Evolutionary conservation across 345 rosid species (phyloP).

Genomic region (Hypericum perforatum): DNA sequence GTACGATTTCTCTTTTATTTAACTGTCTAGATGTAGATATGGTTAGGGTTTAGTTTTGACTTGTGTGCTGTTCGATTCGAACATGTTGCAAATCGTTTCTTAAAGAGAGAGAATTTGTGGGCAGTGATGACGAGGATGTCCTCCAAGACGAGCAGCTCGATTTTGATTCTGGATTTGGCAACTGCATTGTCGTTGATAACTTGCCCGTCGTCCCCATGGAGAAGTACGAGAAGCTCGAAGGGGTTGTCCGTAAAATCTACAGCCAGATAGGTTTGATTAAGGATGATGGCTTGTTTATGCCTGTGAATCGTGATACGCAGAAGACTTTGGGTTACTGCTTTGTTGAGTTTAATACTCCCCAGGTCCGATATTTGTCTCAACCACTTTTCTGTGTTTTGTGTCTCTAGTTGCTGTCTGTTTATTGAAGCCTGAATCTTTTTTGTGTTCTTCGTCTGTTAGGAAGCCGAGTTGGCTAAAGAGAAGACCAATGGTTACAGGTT

Average conservation of each 20-base stretch:
- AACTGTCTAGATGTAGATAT: too few relatives aligned
- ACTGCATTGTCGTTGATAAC: slow-evolving; percentile 69
- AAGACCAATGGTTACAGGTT: slow-evolving; percentile 60
- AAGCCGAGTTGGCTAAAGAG: slow-evolving; percentile 89
- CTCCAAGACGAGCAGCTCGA: slow-evolving; percentile 58
- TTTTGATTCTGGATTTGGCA: slow-evolving; percentile 63
- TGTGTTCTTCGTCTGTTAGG: slow-evolving; percentile 36
- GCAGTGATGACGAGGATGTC: slow-evolving; percentile 80
- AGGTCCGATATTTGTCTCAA: slow-evolving; percentile 25
- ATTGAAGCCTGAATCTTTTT: not conserved
- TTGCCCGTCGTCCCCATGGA: slow-evolving; percentile 71
- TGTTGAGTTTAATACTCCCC: slow-evolving; percentile 72
- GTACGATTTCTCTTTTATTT: slow-evolving; percentile 19
- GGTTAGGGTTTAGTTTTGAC: too few relatives aligned
- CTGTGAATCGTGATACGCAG: slow-evolving; percentile 51
- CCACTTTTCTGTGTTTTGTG: not conserved
- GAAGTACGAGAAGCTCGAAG: slow-evolving; percentile 82
- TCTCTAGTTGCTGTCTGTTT: not conserved
- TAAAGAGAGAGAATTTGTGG: not conserved
- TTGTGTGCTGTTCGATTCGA: too few relatives aligned
- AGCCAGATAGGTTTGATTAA: slow-evolving; percentile 69
- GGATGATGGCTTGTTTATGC: slow-evolving; percentile 89
- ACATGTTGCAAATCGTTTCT: too few relatives aligned
- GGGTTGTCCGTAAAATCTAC: slow-evolving; percentile 69
- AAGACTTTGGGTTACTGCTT: slow-evolving; percentile 73